Evolutionary conservation across 108 stramenopile species (phyloP), one percentile per base, ranked within the genome.

Genomic region (Craspedostauros australis): DNA sequence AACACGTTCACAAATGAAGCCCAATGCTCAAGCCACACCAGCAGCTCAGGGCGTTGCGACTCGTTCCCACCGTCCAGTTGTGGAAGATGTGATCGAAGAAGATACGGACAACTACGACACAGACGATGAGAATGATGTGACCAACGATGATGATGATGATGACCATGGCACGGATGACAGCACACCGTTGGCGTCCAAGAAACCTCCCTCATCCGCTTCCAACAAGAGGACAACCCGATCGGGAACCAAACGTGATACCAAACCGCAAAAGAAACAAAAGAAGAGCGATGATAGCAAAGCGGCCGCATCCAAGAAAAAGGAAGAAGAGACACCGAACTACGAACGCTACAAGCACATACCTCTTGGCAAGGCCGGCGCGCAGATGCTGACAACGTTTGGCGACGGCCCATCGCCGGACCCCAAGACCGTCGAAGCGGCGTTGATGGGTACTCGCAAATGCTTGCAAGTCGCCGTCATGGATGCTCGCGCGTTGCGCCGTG

Each of bases 351-450:
- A 75, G 29, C 26, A 60, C n/a, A 86, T 91, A 41, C 88, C 84
- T 3, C 64, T 91, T 27, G 88, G 88, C 19, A 63, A 40, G 34
- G 68, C 68, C 40, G 88, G 84, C 5, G 77, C 76, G 27, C 36
- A 72, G 49, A 91, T 91, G 83, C 64, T 86, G 49, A 65, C 82
- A 4, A 77, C 84, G 1, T 91, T 91, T 75, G 88, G 88, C 1
- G 88, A 84, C 68, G 84, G 82, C 31, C 64, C 60, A 1, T 20
- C 56, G 1, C 88, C 88, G 5, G 30, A 54, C 28, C 73, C 80
- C 32, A 66, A 70, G 7, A 70, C 83, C 1, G 50, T 86, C 15
- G 39, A 50, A 45, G 41, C 64, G 26, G 74, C 82, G 0, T 53
- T 91, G 18, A 43, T 84, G 47, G 84, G 66, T 1, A 74, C 88